Conservation (phyloP, 768 basidiomycete species). For the Lactarius pseudohatsudake region DNA sequence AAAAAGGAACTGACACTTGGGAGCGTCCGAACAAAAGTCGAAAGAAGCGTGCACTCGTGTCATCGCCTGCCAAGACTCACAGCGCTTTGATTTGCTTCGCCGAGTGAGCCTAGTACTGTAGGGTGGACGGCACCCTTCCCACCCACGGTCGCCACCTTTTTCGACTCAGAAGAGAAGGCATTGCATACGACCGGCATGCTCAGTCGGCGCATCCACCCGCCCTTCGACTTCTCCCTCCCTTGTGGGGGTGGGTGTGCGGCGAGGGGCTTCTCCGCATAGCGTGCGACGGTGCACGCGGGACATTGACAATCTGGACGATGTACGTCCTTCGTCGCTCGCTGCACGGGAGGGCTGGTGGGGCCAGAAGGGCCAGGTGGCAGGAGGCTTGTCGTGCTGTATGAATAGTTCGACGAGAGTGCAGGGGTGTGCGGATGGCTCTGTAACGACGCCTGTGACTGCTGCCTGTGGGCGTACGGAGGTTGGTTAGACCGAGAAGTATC, state of each 20-base stretch:
- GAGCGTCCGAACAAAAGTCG: not conserved
- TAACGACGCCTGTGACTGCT: constrained; percentile 22
- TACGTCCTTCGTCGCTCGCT: constrained; percentile 31
- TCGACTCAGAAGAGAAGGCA: constrained; percentile 59
- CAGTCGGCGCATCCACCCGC: constrained; percentile 72
- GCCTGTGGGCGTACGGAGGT: constrained; percentile 26
- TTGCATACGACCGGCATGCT: constrained; percentile 66
- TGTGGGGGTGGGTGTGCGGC: constrained; percentile 46
- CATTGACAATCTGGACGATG: constrained; percentile 71
- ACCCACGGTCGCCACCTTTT: constrained; percentile 35
- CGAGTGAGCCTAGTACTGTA: constrained; percentile 10
- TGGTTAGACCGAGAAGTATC: constrained; percentile 34
- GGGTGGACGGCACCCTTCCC: constrained; percentile 11
- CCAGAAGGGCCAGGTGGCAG: constrained; percentile 36
- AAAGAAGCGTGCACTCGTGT: not conserved
- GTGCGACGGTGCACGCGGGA: constrained; percentile 57
- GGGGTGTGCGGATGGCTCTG: constrained; percentile 16
- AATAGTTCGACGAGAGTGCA: constrained; percentile 36
- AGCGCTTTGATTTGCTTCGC: constrained; percentile 20
- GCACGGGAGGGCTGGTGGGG: constrained; percentile 17
- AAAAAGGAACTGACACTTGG: too few species aligned
- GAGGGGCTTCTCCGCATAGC: constrained; percentile 44
- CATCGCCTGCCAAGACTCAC: constrained; percentile 22
- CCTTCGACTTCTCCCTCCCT: constrained; percentile 56
- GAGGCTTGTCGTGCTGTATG: constrained; percentile 46